Base-by-base conservation (phyloP, 2,329 filamentous ascomycete genomes). In the Polytolypa hystricis region DNA sequence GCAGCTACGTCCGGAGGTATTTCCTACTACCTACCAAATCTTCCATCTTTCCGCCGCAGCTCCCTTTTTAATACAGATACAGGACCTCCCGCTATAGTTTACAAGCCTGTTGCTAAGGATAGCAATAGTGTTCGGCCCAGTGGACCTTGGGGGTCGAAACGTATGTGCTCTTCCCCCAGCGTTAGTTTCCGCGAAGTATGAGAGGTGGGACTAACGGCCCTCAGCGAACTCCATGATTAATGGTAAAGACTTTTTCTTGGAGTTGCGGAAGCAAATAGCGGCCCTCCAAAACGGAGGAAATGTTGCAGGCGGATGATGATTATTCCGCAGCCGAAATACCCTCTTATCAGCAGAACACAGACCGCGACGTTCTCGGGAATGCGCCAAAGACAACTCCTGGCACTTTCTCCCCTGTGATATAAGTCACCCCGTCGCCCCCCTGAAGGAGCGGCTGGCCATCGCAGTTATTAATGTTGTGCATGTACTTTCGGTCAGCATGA, bases 241-340 rank as follows among this genome's bases (percentile, higher is more conserved):
- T 40, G 64, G 64, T 6, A 67, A 64, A 47, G 65, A 67, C 41
- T 68, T 69, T 50, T 67, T 66, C 47, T 51, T 66, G 33, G 65
- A 69, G 42, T 56, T 69, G 19, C 61, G 65, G 27, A 67, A 66
- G 46, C 65, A 69, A 43, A 50, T 68, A 9, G 53, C 61, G 2
- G 46, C 55, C 8, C 47, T 65, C 27, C 62, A 58, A 27, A 56
- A 62, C 33, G 49, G 49, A 20, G 56, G 47, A 7, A 55, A 48
- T 42, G 49, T 54, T 9, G 47, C 56, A 12, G 58, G 58, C 20
- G 57, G 58, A 37, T 62, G 47, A 60, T 41, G 20, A 18, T 28
- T 11, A 12, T 11, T 6, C 18, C 15, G 9, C 17, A 21, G 11
- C 14, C 15, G 12, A 31, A 31, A n/a, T n/a, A n/a, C n/a, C n/a